Percentiles rank a stretch among this genome's conserved stretches.
phyloP scores from a whole-genome alignment of 371 early-diverging fungal species.

The Zychaea mexicana region DNA sequence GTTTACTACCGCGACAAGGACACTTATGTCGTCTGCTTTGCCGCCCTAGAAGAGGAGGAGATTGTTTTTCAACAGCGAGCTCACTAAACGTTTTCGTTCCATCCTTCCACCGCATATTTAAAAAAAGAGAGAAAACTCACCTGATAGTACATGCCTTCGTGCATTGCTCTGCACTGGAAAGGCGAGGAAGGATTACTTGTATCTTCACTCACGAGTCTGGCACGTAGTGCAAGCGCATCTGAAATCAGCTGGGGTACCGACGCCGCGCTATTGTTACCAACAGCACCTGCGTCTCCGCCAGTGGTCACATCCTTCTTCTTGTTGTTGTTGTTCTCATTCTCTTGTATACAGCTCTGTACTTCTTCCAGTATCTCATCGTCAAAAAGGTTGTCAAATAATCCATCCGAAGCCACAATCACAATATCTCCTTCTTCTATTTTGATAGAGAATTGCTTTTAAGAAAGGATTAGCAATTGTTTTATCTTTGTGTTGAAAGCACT shows the following conservation, averaged over 20 bases:
- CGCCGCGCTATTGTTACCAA: conserved; percentile 25
- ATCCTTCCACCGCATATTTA: background rate
- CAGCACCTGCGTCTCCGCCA: too few relatives aligned
- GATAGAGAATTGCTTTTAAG: conserved; percentile 64
- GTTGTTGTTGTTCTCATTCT: background rate
- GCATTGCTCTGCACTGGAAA: conserved; percentile 82
- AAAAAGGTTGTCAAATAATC: conserved; percentile 81
- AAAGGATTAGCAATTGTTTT: background rate
- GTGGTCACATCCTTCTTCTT: background rate
- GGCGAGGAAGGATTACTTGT: conserved; percentile 75
- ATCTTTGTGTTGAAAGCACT: too few relatives aligned
- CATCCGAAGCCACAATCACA: conserved; percentile 76
- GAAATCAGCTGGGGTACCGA: conserved; percentile 72
- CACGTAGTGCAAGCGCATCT: conserved; percentile 76
- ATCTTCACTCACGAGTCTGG: conserved; percentile 82
- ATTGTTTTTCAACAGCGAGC: background rate
- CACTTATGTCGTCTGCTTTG: conserved; percentile 85
- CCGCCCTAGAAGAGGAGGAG: conserved; percentile 61
- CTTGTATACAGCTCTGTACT: conserved; percentile 21
- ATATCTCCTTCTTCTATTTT: conserved; percentile 80
- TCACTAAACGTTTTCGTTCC: conserved; percentile 24
- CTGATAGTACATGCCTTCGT: conserved; percentile 79
- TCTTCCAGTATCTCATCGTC: conserved; percentile 80
- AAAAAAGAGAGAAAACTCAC: conserved; percentile 18
- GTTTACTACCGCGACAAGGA: conserved; percentile 72